Evolutionary conservation across 73 alveolate genomes (phyloP).

Genomic region (Breviolum minutum): DNA sequence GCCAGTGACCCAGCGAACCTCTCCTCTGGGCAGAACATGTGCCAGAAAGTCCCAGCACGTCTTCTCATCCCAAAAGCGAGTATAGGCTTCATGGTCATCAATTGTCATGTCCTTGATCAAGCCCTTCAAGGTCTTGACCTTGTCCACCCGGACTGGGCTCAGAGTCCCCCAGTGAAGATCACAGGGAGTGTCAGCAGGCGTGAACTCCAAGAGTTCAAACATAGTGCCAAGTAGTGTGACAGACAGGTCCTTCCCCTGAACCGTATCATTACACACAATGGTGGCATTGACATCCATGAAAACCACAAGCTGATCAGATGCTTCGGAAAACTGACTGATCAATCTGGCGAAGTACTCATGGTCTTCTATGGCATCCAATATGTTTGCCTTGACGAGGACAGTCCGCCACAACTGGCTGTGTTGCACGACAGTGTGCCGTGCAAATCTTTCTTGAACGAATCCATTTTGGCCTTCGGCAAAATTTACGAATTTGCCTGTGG

Average conservation of each 20-base stretch:
- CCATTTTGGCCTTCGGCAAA: conserved; percentile 87
- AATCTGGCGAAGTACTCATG: conserved; percentile 70
- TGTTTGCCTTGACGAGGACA: conserved; percentile 88
- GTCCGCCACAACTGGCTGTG: conserved; percentile 67
- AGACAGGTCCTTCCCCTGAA: conserved; percentile 72
- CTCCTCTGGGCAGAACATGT: conserved; percentile 65
- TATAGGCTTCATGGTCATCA: conserved; percentile 83
- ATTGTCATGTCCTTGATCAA: conserved; percentile 74
- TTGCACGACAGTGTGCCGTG: conserved; percentile 81
- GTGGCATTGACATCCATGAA: conserved; percentile 90
- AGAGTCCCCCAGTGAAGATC: conserved; percentile 31
- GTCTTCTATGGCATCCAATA: conserved; percentile 92
- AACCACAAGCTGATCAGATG: conserved; percentile 37
- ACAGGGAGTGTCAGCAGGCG: not conserved
- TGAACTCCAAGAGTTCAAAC: conserved; percentile 83
- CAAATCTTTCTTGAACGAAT: conserved; percentile 78
- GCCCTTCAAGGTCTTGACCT: conserved; percentile 63
- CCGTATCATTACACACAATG: conserved; percentile 80
- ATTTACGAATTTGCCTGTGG: conserved; percentile 68
- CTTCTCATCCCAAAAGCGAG: conserved; percentile 68
- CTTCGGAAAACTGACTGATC: conserved; percentile 54
- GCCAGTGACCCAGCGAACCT: conserved; percentile 91
- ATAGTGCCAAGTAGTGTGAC: conserved; percentile 89
- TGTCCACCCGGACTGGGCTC: conserved; percentile 65
- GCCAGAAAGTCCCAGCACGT: conserved; percentile 89